phyloP scores from a whole-genome alignment of 2,329 filamentous ascomycete species.

The Incumbomyces delicatus region DNA sequence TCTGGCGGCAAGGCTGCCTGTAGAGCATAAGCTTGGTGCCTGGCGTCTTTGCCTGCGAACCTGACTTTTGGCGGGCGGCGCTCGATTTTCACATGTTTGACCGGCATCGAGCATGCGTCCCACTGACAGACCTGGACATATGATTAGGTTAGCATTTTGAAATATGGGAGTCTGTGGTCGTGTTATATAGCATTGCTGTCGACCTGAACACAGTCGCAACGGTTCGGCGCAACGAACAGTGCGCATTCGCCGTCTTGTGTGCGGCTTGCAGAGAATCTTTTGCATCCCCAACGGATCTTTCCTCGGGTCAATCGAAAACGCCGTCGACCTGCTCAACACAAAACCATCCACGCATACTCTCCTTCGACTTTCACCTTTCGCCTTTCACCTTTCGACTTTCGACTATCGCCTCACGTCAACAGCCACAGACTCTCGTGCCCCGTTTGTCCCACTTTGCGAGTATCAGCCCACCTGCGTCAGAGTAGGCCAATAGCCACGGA shows the following conservation, averaged over 20 bases:
- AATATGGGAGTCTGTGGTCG: background rate
- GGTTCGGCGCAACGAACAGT: background rate
- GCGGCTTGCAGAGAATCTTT: background rate
- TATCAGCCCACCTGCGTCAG: too few species aligned
- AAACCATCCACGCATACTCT: constrained; percentile 21
- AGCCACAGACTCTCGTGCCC: background rate
- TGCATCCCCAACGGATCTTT: constrained; percentile 2
- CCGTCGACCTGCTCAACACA: constrained; percentile 5
- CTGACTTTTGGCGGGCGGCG: too few species aligned
- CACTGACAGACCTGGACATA: background rate
- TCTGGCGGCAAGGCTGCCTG: too few species aligned
- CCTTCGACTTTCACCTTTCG: background rate
- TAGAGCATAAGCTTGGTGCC: background rate
- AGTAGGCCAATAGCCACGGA: too few species aligned
- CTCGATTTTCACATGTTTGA: constrained; percentile 4
- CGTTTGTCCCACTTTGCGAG: too few species aligned
- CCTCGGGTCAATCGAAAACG: background rate
- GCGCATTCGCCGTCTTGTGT: background rate
- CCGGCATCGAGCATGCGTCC: background rate
- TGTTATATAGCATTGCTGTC: background rate
- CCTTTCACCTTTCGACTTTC: background rate
- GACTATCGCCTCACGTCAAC: background rate
- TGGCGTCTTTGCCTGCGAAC: too few species aligned
- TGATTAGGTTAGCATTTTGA: constrained; percentile 1
- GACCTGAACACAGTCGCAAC: background rate